A percentile compares a stretch with the other conserved stretches of the same genome.
These are phyloP conservation scores for Penicillium sp. DNA, from an alignment of 2,329 filamentous ascomycete species.

Conservation along the genomic window DNA sequence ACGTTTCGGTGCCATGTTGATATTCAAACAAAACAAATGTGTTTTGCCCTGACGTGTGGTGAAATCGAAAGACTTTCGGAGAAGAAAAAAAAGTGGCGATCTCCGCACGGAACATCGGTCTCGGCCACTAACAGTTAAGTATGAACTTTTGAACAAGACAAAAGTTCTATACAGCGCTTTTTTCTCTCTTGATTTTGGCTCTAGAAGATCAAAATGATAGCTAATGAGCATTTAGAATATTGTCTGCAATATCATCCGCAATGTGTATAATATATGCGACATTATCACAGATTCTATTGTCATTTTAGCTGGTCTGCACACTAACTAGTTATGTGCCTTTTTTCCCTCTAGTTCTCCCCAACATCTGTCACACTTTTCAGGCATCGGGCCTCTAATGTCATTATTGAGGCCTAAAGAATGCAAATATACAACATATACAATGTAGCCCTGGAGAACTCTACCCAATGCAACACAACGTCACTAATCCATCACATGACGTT, in stretches of 20 bases:
- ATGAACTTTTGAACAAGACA: neutral
- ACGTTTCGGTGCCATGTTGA: constrained; percentile 60
- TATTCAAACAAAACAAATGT: neutral
- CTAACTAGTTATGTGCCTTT: neutral
- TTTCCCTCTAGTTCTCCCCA: neutral
- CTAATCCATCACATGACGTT: constrained; percentile 14
- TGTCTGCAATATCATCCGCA: neutral
- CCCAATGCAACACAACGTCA: constrained; percentile 5
- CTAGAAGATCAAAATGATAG: neutral
- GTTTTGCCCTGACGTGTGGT: constrained; percentile 1
- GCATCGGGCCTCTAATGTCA: neutral
- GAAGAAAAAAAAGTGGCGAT: constrained; percentile 21
- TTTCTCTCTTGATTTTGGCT: neutral
- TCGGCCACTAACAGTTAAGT: constrained; percentile 1
- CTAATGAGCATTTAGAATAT: neutral
- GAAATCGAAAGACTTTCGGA: constrained; percentile 1
- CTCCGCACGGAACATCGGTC: constrained; percentile 14
- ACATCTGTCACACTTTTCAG: neutral
- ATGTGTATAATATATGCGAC: neutral
- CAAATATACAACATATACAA: neutral
- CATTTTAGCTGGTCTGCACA: neutral
- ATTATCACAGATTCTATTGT: neutral
- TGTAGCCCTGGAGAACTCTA: neutral
- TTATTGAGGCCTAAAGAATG: neutral
- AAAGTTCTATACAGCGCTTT: neutral